Evolutionary conservation across 306 rosid genomes (phyloP).

Genomic region (Abrus precatorius): DNA sequence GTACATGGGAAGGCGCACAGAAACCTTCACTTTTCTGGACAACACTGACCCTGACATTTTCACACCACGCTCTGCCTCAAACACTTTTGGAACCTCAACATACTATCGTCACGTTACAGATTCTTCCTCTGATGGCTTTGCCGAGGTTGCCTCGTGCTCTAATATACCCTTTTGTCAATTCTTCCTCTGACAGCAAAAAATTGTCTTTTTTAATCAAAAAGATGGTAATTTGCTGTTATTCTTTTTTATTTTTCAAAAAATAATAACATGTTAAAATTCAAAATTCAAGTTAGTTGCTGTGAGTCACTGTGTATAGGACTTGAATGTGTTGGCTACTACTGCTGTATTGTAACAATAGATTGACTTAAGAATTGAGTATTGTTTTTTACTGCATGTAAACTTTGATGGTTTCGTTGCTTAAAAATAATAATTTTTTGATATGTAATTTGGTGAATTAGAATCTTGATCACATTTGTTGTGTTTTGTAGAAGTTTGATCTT

Average conservation of each 20-base stretch:
- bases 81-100: slow-evolving; percentile 57
- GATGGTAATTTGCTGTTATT: not conserved
- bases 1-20: slow-evolving; percentile 68
- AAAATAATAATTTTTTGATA: not conserved
- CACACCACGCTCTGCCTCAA: slow-evolving; percentile 52
- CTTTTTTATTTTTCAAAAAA: not conserved
- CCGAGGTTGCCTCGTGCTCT: slow-evolving; percentile 69
- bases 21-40: slow-evolving; percentile 65
- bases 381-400: not conserved
- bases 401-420: not conserved
- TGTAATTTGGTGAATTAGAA: not conserved
- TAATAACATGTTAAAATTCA: not conserved
- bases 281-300: not conserved
- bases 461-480: slow-evolving; percentile 11
- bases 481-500: not conserved
- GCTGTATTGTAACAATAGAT: not conserved
- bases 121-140: slow-evolving; percentile 73
- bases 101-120: slow-evolving; percentile 70
- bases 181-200: not conserved
- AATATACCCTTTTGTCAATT: slow-evolving; percentile 11
- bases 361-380: not conserved
- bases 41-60: slow-evolving; percentile 70
- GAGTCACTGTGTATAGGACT: not conserved
- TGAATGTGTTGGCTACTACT: slow-evolving; percentile 18
- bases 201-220: not conserved